Base-by-base conservation (phyloP, 163 green algal genomes). In the Volvox carteri region DNA sequence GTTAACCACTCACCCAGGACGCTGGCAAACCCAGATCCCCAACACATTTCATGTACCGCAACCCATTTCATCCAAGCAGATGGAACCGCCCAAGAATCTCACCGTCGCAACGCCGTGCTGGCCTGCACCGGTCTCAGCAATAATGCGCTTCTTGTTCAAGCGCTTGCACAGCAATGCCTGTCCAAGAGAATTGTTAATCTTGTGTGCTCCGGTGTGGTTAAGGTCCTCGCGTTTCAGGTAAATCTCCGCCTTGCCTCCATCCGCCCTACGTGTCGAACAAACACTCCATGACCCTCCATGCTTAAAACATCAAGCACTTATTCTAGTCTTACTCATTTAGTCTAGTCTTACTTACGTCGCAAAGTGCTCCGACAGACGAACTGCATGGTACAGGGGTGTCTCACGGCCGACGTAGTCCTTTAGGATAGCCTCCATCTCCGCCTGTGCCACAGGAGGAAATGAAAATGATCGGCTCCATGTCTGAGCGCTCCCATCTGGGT, bases 101-200 rank as follows among this genome's bases (percentile, higher is more conserved):
- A 97, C 97, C 75, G 98, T 99, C 12, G 98, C 98, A 25, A 99
- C 98, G 50, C 98, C 98, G 91, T 99, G 98, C 95, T 99, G 98
- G 12, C 98, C 98, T 14, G 98, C 98, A 28, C 98, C 98, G 6
- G 98, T 99, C 94, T 99, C 98, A 23, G 98, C 98, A 79, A 99
- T 99, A 92, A 99, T 99, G 87, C 98, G 95, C 88, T 98, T 94
- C 95, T 99, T 99, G 78, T 95, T 96, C 95, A 99, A 98, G 39
- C 96, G 95, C 92, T 98, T 96, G 93, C 96, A 98, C 85, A 99
- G 93, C 90, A 99, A 90, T 19, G 95, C 97, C 93, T 99, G 98
- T 0, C 98, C 98, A 23, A 99, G 92, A 0, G 97, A 98, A 93
- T 99, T 99, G 95, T 99, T 99, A 93, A 99, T 99, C 94, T 99